Conservation (phyloP, 345 rosid genomes). For the Pelargonium nanum region DNA sequence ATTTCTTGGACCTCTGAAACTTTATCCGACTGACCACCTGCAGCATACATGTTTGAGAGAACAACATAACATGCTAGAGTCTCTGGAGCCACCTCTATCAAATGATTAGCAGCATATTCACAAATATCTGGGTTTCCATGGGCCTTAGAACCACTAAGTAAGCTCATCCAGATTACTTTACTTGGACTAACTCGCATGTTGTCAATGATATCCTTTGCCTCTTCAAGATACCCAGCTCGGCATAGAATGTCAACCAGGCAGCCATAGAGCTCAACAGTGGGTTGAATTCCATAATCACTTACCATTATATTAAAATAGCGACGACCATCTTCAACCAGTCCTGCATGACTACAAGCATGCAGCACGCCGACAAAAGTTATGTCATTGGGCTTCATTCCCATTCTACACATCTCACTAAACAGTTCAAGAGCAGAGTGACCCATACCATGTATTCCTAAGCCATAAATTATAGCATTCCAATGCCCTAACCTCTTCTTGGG, state of each 20-base stretch:
- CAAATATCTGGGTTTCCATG: constrained; percentile 35
- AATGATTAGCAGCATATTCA: constrained; percentile 42
- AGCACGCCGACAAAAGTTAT: constrained; percentile 60
- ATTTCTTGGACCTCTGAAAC: constrained; percentile 44
- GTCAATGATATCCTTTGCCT: constrained; percentile 40
- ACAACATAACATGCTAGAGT: constrained; percentile 42
- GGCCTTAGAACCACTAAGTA: constrained; percentile 44
- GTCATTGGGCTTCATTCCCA: constrained; percentile 31
- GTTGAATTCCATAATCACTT: constrained; percentile 37
- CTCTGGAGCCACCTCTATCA: constrained; percentile 41
- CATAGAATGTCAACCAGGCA: constrained; percentile 53
- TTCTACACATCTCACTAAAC: constrained; percentile 35
- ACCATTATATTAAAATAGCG: constrained; percentile 42
- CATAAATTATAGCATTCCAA: constrained; percentile 64
- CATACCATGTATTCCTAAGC: constrained; percentile 58
- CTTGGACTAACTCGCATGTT: constrained; percentile 52
- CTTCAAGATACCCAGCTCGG: constrained; percentile 45
- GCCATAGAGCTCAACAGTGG: constrained; percentile 49
- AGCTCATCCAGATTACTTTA: constrained; percentile 51
- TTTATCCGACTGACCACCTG: constrained; percentile 45
- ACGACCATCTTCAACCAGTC: constrained; percentile 48
- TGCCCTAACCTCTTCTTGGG: constrained; percentile 42
- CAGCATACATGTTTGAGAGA: constrained; percentile 54
- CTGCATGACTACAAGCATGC: constrained; percentile 67
- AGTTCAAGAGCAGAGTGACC: constrained; percentile 35